Evolutionary conservation across 2,329 filamentous ascomycete species (phyloP).

Genomic region (Geosmithia morbida): DNA sequence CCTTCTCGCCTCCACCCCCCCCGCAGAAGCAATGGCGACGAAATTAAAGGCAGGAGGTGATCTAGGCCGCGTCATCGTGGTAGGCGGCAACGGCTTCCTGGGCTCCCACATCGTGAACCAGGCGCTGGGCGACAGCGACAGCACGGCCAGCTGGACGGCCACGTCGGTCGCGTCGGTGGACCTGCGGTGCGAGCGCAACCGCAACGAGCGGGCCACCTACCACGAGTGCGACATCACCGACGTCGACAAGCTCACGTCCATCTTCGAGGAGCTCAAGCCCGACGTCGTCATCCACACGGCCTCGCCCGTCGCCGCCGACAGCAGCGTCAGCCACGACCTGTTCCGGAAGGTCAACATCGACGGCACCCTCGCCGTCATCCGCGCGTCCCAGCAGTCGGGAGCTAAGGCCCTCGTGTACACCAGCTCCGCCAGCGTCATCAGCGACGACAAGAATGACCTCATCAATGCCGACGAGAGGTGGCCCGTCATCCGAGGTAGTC

Average conservation of each 20-base stretch:
- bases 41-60: slow-evolving; percentile 18
- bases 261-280: slow-evolving; percentile 55
- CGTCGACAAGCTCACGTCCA: slow-evolving; percentile 37
- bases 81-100: slow-evolving; percentile 75
- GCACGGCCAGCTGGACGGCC: slow-evolving; percentile 18
- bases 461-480: slow-evolving; percentile 75
- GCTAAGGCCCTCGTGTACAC: slow-evolving; percentile 84
- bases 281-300: slow-evolving; percentile 88
- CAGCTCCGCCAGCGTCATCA: slow-evolving; percentile 74
- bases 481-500: slow-evolving; percentile 57
- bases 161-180: slow-evolving; percentile 55
- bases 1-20: background rate
- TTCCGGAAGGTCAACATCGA: slow-evolving; percentile 79
- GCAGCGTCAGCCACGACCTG: slow-evolving; percentile 39
- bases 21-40: slow-evolving; percentile 5
- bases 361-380: slow-evolving; percentile 66
- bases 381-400: slow-evolving; percentile 52
- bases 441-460: slow-evolving; percentile 67
- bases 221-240: slow-evolving; percentile 69
- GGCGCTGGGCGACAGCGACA: slow-evolving; percentile 32
- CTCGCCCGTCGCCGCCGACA: slow-evolving; percentile 46
- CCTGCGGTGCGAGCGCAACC: slow-evolving; percentile 56
- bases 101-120: slow-evolving; percentile 71
- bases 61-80: slow-evolving; percentile 60
- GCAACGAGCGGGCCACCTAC: slow-evolving; percentile 45